These are phyloP conservation scores for Aspergillus sp. DNA, from an alignment of 2,329 filamentous ascomycete genomes.

Conservation along the genomic window DNA sequence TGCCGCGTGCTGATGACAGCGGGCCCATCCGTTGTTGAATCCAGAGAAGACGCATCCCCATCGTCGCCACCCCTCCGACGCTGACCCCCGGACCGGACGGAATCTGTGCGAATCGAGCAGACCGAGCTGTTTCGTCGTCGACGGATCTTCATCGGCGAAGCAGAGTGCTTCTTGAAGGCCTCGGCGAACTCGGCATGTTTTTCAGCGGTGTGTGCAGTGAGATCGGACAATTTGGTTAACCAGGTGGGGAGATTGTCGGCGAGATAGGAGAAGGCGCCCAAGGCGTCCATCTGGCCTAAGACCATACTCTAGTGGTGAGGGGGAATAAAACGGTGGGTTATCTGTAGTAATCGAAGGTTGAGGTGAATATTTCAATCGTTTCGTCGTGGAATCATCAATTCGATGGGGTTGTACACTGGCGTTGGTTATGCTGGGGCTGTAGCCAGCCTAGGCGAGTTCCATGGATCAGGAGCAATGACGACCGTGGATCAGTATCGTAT, in stretches of 20 bases:
- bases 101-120: constrained; percentile 44
- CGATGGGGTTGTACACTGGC: background rate
- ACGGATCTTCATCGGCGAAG: constrained; percentile 34
- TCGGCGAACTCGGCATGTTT: constrained; percentile 50
- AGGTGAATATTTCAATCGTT: constrained; percentile 7
- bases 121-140: constrained; percentile 49
- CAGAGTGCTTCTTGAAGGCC: constrained; percentile 45
- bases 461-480: constrained; percentile 17
- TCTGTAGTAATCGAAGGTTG: background rate
- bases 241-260: constrained; percentile 51
- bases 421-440: background rate
- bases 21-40: constrained; percentile 34
- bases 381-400: constrained; percentile 22
- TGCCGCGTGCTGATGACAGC: constrained; percentile 70
- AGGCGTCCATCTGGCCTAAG: constrained; percentile 43
- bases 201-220: constrained; percentile 45
- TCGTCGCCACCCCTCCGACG: constrained; percentile 40
- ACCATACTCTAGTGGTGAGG: constrained; percentile 10
- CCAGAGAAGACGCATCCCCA: constrained; percentile 33
- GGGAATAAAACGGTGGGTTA: background rate
- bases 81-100: constrained; percentile 6
- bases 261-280: constrained; percentile 51
- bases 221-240: constrained; percentile 47
- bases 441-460: constrained; percentile 17
- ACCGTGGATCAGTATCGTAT: background rate